phyloP scores from a whole-genome alignment of 2,329 filamentous ascomycete genomes.

The Ophiostoma ulmi region DNA sequence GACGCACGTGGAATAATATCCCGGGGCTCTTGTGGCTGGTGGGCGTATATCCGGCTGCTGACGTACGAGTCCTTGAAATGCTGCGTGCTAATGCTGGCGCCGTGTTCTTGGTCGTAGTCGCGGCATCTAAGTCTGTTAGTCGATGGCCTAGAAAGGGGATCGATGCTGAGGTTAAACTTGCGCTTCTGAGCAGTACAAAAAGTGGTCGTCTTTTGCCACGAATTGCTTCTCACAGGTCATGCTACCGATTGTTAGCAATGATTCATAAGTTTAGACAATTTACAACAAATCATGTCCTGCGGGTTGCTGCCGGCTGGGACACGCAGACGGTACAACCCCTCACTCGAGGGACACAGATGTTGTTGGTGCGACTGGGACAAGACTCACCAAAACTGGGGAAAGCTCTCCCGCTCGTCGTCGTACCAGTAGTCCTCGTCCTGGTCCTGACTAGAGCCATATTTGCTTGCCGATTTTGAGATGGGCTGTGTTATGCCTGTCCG shows the following conservation, averaged over 20 bases:
- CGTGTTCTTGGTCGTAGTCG: conserved; percentile 45
- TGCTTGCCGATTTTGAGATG: conserved; percentile 41
- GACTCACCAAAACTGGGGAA: conserved; percentile 58
- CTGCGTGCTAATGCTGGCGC: conserved; percentile 26
- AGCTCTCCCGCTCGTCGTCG: conserved; percentile 57
- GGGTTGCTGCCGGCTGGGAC: not conserved
- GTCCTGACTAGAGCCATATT: not conserved
- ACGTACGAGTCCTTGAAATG: conserved; percentile 24
- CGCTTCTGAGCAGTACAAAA: conserved; percentile 60
- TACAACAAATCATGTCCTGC: not conserved
- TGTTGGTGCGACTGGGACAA: not conserved
- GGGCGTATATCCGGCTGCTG: conserved; percentile 16
- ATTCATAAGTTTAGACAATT: not conserved
- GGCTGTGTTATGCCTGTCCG: conserved; percentile 30
- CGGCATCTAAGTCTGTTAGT: conserved; percentile 44
- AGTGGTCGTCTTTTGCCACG: conserved; percentile 51
- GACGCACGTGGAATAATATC: conserved; percentile 61
- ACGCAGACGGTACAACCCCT: conserved; percentile 2
- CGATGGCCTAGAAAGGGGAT: not conserved
- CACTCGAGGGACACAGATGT: conserved; percentile 20
- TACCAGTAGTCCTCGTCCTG: conserved; percentile 38
- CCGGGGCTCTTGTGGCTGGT: conserved; percentile 42
- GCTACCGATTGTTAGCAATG: conserved; percentile 36
- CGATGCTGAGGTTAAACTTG: conserved; percentile 38
- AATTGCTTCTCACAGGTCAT: conserved; percentile 66